Base-by-base conservation (phyloP, 164 flowering plant species). In the Warburgia ugandensis region DNA sequence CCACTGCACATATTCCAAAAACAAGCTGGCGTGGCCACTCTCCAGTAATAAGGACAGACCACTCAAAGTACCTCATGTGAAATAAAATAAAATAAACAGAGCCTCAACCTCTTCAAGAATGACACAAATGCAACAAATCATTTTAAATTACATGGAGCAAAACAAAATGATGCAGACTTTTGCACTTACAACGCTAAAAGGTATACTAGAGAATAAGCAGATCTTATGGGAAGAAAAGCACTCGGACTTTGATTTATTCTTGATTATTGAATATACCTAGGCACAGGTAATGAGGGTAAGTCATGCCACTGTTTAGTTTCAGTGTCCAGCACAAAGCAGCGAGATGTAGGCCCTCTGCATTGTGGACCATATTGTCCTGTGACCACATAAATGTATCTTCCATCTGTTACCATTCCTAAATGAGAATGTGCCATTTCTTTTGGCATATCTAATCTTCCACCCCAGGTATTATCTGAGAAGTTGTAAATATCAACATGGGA, bases 361-460 rank as follows among this genome's bases (percentile, higher is more conserved):
- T 88, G 96, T 4, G 98, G 95, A 37, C 96, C 98, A 69, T 85
- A 76, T 66, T 92, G 98, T 41, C 98, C 98, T 0, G 83, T 71
- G 56, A 92, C 79, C 2, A 80, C 66, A 51, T 92, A 92, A 42
- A 92, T 71, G 55, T 77, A 85, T 76, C 95, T 81, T 45, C 94
- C 96, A 68, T 92, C 98, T 16, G 86, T 78, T 48, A 55, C 95
- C 75, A 88, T 72, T 37, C 96, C 96, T 57, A 92, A 64, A 73
- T 92, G 98, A 23, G 98, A 92, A 74, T 92, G 68, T 26, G 94
- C 98, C 98, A 92, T 92, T 43, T 81, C 94, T 68, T 83, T 92
- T 13, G 98, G 98, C 71, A 70, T 76, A 42, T 76, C 82, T 60
- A 91, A 81, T 62, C 80, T 83, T 30, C 68, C 88, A 48, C 73